These are phyloP conservation scores for Hypoxylon sp. DNA, from an alignment of 2,329 filamentous ascomycete species.

Conservation along the genomic window DNA sequence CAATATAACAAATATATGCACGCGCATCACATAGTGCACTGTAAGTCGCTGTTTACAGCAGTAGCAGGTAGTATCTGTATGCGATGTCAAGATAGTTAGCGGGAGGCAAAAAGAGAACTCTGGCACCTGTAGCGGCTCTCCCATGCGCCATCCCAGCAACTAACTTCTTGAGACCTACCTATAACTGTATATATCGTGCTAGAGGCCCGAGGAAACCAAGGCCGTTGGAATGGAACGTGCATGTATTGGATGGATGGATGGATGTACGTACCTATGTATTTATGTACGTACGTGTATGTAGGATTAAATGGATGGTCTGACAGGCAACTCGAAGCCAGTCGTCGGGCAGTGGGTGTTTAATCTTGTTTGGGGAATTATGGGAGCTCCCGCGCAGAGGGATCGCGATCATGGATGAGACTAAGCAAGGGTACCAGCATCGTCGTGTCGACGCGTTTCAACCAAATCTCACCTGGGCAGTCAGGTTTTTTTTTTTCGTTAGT, in stretches of 20 bases:
- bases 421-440: slow-evolving; percentile 29
- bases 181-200: not conserved
- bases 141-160: not conserved
- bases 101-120: not conserved
- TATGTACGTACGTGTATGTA: too few relatives aligned
- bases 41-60: slow-evolving; percentile 2
- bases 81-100: not conserved
- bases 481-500: slow-evolving; percentile 7
- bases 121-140: not conserved
- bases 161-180: not conserved
- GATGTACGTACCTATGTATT: too few relatives aligned
- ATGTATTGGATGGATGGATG: too few relatives aligned
- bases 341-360: slow-evolving; percentile 32
- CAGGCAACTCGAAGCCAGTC: slow-evolving; percentile 18
- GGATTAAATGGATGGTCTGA: slow-evolving; percentile 32
- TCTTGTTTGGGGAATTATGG: slow-evolving; percentile 42
- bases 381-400: slow-evolving; percentile 45
- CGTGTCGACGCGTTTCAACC: slow-evolving; percentile 23
- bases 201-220: not conserved
- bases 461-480: slow-evolving; percentile 7
- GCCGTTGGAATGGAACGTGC: not conserved
- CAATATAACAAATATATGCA: slow-evolving; percentile 38
- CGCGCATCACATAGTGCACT: slow-evolving; percentile 33
- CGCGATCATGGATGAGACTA: slow-evolving; percentile 44
- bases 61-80: not conserved